Base-by-base conservation (phyloP, 306 rosid species). In the Lathyrus aphaca region DNA sequence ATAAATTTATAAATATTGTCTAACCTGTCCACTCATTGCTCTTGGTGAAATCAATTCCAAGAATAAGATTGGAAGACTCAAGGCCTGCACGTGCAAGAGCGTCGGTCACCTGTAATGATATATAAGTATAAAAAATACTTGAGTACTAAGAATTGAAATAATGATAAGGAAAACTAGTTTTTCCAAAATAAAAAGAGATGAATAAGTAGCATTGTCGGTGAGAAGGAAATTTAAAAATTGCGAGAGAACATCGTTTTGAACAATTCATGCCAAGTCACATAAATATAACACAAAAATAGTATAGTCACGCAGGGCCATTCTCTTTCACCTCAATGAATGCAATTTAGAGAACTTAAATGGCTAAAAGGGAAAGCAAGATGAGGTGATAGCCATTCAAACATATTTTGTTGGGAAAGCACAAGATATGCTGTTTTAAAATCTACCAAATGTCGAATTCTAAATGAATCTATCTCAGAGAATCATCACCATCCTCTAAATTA, bases 1-100 rank as follows among this genome's bases (percentile, higher is more conserved):
- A 40, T 14, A 43, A 10, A 54, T 3, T 13, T 32, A 59, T 35
- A 51, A 46, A 32, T 69, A 60, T 56, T 48, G 32, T 55, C 66
- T 77, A 68, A 92, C 98, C 98, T 88, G 98, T 90, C 98, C 96
- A 93, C 76, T 93, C 98, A 72, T 93, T 93, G 87, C 98, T 89
- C 86, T 90, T 93, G 11, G 98, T 93, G 82, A 83, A 90, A 85
- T 93, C 98, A 79, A 93, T 85, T 23, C 98, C 96, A 49, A 93
- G 87, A 72, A 93, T 93, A 65, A 93, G 91, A 85, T 93, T 90
- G 54, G 98, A 93, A 72, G 98, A 93, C 85, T 93, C 98, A 2
- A 93, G 96, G 80, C 98, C 96, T 64, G 96, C 96, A 58, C 79
- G 81, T 1, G 96, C 91, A 83, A 93, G 96, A 77, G 98, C 98